A percentile compares a stretch with the other conserved stretches of the same genome.
Conservation (phyloP, 2,329 filamentous ascomycete genomes). For the Fusarium haematococcum region DNA sequence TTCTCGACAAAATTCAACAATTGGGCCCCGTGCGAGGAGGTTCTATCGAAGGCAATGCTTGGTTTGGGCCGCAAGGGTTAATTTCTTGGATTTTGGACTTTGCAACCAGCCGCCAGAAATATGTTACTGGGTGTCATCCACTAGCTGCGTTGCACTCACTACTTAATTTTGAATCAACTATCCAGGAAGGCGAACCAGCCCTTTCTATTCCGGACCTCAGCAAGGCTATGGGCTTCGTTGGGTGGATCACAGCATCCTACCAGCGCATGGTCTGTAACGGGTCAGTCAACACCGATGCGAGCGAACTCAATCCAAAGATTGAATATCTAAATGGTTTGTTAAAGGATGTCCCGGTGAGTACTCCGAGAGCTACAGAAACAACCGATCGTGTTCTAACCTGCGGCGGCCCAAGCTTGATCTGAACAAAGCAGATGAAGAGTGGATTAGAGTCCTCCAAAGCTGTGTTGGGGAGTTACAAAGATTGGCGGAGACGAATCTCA, state of each 20-base stretch:
- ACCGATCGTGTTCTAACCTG: neutral
- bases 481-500: slow-evolving; percentile 1
- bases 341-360: neutral
- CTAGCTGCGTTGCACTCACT: neutral
- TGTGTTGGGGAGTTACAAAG: neutral
- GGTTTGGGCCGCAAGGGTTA: neutral
- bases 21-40: neutral
- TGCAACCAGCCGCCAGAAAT: neutral
- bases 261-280: no score
- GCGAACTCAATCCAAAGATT: neutral
- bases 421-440: no score
- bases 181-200: neutral
- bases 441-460: neutral
- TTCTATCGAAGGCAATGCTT: no score
- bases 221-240: neutral
- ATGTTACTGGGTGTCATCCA: slow-evolving; percentile 8
- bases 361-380: neutral
- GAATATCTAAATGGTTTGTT: neutral
- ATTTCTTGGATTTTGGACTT: neutral
- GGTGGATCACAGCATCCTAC: no score
- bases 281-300: no score
- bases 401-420: no score
- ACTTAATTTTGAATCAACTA: neutral
- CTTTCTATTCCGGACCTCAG: neutral
- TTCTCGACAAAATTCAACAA: neutral